Conservation (phyloP, 139 green algal genomes). For the Trebouxia sp. region DNA sequence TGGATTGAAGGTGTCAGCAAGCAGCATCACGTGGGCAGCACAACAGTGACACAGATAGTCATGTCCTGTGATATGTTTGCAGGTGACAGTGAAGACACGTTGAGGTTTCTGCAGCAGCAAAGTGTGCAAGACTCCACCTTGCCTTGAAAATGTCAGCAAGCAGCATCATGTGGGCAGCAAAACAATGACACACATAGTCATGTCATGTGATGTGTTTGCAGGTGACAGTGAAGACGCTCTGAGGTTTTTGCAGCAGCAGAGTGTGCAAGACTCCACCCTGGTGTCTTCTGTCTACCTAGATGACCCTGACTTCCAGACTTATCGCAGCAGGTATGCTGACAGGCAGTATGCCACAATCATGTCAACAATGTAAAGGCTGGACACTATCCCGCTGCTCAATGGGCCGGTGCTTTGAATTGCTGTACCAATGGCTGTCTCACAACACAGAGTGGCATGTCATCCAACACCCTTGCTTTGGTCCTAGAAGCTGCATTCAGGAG, state of each 20-base stretch:
- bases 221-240: neutral
- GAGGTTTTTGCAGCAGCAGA: conserved; percentile 25
- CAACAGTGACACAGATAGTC: neutral
- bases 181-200: neutral
- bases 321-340: conserved; percentile 63
- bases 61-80: neutral
- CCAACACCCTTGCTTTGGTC: no score
- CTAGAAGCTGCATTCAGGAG: no score
- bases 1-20: no score
- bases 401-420: no score
- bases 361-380: no score
- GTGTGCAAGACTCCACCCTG: conserved; percentile 16
- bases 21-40: no score
- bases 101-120: conserved; percentile 10
- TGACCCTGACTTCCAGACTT: conserved; percentile 56
- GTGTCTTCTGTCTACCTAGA: conserved; percentile 79
- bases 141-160: no score
- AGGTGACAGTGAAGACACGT: neutral
- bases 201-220: neutral
- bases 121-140: conserved; percentile 3
- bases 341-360: no score
- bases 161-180: neutral
- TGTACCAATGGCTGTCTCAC: no score
- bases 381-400: no score
- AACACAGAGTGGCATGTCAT: no score